Base-by-base conservation (phyloP, 2,329 filamentous ascomycete genomes). In the Aspergillus floridensis region DNA sequence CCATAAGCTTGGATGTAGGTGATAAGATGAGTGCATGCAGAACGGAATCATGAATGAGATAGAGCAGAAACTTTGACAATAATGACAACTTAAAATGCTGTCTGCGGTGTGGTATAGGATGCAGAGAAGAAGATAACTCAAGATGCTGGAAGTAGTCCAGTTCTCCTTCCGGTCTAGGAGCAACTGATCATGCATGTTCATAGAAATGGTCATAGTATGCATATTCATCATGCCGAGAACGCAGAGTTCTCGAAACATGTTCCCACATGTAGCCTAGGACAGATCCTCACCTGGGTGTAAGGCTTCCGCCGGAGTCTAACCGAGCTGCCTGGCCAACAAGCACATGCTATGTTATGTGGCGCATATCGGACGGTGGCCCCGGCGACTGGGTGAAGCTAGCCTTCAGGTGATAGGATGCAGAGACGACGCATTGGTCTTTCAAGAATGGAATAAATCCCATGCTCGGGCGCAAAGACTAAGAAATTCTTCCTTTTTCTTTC, bases 371-470 rank as follows among this genome's bases (percentile, higher is more conserved):
- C 16, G 38, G 16, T 44, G n/a, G 7, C 26, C 38, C 38, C 19
- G 6, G 16, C n/a, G 14, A 16, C 16, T 16, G 14, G 14, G 14
- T 12, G 32, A 35, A 35, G 32, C 32, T 4, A 35, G 1, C 38
- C 38, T 44, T 7, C 16, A 44, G 38, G 12, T 44, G 38, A 44
- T 7, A n/a, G 5, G 38, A 19, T 44, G 14, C 14, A 44, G 38
- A 44, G 16, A 19, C 32, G n/a, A 19, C 16, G 16, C 16, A 8
- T 3, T 19, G 14, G 38, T 16, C 38, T 44, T 16, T 79, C 7
- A 97, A 63, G 92, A 96, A 80, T 98, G 95, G 77, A 98, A 96
- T 29, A 99, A 78, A 79, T 99, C 95, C 95, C 95, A 99, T 8
- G 95, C 95, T 70, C 91, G 84, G 66, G 91, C 87, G 74, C 93